phyloP scores from a whole-genome alignment of 345 rosid genomes.

The Lepidium africanum region DNA sequence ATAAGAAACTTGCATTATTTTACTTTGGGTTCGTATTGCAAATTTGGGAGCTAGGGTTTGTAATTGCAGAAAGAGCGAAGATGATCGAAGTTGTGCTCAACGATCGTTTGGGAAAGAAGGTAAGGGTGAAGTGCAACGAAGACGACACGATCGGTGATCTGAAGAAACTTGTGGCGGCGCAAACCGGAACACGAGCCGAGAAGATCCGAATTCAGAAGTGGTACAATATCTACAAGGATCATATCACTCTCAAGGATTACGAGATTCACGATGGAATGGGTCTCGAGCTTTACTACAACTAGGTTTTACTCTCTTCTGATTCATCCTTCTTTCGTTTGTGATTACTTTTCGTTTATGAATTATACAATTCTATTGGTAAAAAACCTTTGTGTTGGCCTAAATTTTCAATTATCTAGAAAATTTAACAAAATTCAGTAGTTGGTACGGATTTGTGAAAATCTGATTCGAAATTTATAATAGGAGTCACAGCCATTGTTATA shows the following conservation, averaged over 20 bases:
- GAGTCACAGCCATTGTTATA: neutral
- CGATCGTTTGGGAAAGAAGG: conserved; percentile 71
- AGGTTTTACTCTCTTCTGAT: conserved; percentile 1
- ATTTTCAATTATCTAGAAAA: neutral
- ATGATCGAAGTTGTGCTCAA: conserved; percentile 79
- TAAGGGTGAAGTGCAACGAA: conserved; percentile 73
- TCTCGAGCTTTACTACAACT: conserved; percentile 70
- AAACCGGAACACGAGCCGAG: conserved; percentile 46
- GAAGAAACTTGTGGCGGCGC: conserved; percentile 80
- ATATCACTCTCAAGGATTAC: conserved; percentile 69
- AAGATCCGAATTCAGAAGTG: conserved; percentile 43
- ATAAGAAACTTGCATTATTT: neutral
- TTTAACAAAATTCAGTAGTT: neutral
- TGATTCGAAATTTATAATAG: too few species aligned
- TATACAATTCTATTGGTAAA: neutral
- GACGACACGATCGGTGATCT: conserved; percentile 77
- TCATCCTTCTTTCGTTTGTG: neutral
- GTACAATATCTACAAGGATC: conserved; percentile 63
- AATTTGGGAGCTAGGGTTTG: conserved; percentile 11
- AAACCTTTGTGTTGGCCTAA: neutral
- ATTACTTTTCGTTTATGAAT: neutral
- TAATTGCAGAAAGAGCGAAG: neutral
- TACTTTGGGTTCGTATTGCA: neutral
- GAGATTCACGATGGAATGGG: conserved; percentile 81
- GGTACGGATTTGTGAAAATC: too few species aligned